A percentile compares a stretch with the other conserved stretches of the same genome.
These are phyloP conservation scores for Eudorina sp. DNA, from an alignment of 139 green algal species.

Conservation along the genomic window DNA sequence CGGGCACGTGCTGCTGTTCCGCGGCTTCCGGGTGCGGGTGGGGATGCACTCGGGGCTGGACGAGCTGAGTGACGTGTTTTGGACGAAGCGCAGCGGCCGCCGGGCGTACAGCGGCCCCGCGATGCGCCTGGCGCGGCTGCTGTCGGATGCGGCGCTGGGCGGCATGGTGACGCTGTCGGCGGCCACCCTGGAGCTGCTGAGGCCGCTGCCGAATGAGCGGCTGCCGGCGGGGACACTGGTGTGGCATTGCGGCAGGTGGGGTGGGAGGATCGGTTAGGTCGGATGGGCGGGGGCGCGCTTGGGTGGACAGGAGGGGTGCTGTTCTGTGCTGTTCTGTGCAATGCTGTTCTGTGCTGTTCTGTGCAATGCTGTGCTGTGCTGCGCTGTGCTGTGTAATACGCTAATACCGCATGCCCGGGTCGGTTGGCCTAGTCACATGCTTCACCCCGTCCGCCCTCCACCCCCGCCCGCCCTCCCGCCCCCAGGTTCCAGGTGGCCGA, in stretches of 20 bases:
- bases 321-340: no score
- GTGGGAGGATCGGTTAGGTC: no score
- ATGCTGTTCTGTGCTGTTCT: no score
- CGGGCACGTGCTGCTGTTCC: constrained; percentile 21
- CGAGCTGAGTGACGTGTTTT: constrained; percentile 6
- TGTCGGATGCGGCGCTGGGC: constrained; percentile 31
- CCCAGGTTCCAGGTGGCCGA: constrained; percentile 33
- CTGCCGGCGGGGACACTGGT: constrained; percentile 14
- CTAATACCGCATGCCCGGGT: no score
- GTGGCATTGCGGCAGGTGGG: constrained; percentile 27
- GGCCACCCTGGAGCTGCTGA: constrained; percentile 13
- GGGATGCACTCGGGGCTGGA: constrained; percentile 34
- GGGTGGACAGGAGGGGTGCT: no score
- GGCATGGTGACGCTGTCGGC: constrained; percentile 25
- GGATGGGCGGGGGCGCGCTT: no score
- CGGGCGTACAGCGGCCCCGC: constrained; percentile 19
- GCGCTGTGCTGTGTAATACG: no score
- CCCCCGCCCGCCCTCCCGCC: not conserved
- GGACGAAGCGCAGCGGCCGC: constrained; percentile 31
- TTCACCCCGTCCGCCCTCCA: no score
- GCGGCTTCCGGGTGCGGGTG: constrained; percentile 34
- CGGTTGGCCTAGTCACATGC: no score
- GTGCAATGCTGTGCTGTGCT: no score
- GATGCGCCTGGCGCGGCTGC: constrained; percentile 21
- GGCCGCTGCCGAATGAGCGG: constrained; percentile 32